A percentile compares a stretch with the other conserved stretches of the same genome.
phyloP scores from a whole-genome alignment of 2,329 filamentous ascomycete species.

The Colletotrichum sojae region DNA sequence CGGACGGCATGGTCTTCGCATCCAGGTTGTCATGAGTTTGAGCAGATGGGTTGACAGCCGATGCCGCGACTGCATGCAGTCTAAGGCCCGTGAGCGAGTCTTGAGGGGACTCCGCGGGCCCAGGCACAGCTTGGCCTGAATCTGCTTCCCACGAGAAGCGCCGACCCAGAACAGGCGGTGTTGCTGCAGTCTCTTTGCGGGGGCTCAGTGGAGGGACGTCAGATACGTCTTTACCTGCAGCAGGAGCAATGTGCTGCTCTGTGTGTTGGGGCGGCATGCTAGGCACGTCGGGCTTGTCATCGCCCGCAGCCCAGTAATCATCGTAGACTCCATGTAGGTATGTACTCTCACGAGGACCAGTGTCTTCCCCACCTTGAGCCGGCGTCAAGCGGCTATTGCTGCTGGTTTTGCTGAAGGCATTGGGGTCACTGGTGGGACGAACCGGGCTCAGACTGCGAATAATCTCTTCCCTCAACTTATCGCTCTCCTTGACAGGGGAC shows the following conservation, averaged over 20 bases:
- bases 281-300: slow-evolving; percentile 52
- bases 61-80: neutral
- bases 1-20: neutral
- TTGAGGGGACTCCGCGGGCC: slow-evolving; percentile 7
- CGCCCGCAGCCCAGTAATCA: slow-evolving; percentile 72
- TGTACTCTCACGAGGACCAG: slow-evolving; percentile 66
- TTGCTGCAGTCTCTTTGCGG: slow-evolving; percentile 36
- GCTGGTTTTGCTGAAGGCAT: slow-evolving; percentile 15
- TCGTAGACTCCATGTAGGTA: slow-evolving; percentile 78
- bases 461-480: slow-evolving; percentile 81
- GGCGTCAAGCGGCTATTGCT: slow-evolving; percentile 12
- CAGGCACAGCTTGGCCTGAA: slow-evolving; percentile 42
- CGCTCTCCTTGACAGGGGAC: slow-evolving; percentile 76
- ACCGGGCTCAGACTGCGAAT: slow-evolving; percentile 75
- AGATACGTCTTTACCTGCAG: slow-evolving; percentile 11
- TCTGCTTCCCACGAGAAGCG: slow-evolving; percentile 62
- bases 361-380: slow-evolving; percentile 12
- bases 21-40: neutral
- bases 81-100: slow-evolving; percentile 10
- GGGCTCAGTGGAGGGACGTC: slow-evolving; percentile 38
- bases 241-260: slow-evolving; percentile 1
- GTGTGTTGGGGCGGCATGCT: slow-evolving; percentile 17
- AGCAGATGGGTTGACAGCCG: neutral
- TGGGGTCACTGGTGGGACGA: slow-evolving; percentile 45
- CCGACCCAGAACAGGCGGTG: slow-evolving; percentile 28